phyloP scores from a whole-genome alignment of 345 rosid genomes.

The Lumnitzera racemosa region DNA sequence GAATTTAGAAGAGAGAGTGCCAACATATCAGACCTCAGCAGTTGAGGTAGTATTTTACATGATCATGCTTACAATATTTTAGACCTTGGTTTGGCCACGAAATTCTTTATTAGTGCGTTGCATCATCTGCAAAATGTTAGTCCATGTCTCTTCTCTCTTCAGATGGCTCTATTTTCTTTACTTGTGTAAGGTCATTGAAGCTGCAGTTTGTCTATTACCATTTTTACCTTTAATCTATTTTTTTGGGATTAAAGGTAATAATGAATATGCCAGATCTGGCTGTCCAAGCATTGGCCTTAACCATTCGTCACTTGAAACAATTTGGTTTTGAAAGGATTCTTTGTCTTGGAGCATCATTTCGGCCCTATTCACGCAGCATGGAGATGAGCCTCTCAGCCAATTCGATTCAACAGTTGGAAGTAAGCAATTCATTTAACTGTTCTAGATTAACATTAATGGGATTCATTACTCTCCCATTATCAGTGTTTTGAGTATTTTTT shows the following conservation, averaged over 20 bases:
- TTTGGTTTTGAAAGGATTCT: constrained; percentile 87
- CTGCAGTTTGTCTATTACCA: constrained; percentile 3
- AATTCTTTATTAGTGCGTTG: background rate
- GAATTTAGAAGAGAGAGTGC: constrained; percentile 16
- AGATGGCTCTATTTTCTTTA: too few relatives aligned
- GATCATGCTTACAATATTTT: background rate
- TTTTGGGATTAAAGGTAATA: constrained; percentile 40
- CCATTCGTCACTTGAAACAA: constrained; percentile 62
- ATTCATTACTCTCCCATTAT: background rate
- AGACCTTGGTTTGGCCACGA: background rate
- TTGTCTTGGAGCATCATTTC: constrained; percentile 62
- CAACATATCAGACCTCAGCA: constrained; percentile 17
- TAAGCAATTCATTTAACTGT: constrained; percentile 11
- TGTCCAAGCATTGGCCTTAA: constrained; percentile 76
- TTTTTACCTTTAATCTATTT: constrained; percentile 3
- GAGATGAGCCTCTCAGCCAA: constrained; percentile 88
- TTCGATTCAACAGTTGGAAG: constrained; percentile 92
- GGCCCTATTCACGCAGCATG: constrained; percentile 54
- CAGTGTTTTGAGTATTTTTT: background rate
- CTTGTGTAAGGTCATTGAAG: background rate
- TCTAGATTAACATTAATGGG: background rate
- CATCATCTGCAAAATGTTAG: too few relatives aligned
- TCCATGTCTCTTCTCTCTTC: too few relatives aligned
- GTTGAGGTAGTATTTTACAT: constrained; percentile 36
- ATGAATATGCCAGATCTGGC: constrained; percentile 82